A percentile compares a stretch with the other conserved stretches of the same genome.
These are phyloP conservation scores for Calonectria henricotiae DNA, from an alignment of 2,329 filamentous ascomycete genomes.

Conservation along the genomic window DNA sequence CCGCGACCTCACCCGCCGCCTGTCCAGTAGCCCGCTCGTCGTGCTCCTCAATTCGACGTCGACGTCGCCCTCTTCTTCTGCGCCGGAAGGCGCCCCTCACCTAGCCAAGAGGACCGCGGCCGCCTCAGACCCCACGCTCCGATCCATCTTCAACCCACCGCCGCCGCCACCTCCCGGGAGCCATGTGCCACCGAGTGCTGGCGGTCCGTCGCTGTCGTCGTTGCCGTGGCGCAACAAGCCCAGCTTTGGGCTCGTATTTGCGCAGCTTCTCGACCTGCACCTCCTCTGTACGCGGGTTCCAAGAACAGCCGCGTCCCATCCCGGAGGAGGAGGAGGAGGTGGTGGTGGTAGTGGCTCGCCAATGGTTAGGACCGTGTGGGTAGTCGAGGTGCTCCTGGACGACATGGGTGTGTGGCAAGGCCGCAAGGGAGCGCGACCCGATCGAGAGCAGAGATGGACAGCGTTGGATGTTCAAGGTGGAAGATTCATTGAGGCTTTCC, in stretches of 20 bases:
- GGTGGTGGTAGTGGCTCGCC: constrained; percentile 18
- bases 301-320: constrained; percentile 45
- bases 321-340: constrained; percentile 16
- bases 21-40: constrained; percentile 64
- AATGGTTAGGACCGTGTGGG: constrained; percentile 58
- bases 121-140: constrained; percentile 62
- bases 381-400: constrained; percentile 69
- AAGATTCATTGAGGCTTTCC: constrained; percentile 61
- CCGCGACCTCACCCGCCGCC: constrained; percentile 62
- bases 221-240: constrained; percentile 62
- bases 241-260: constrained; percentile 70
- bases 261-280: constrained; percentile 71
- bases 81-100: constrained; percentile 20
- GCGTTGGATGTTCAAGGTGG: constrained; percentile 63
- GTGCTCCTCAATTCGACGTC: constrained; percentile 71
- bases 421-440: constrained; percentile 51
- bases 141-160: constrained; percentile 66
- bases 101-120: constrained; percentile 28
- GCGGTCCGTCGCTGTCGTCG: constrained; percentile 36
- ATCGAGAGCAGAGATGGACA: constrained; percentile 71
- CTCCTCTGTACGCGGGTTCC: constrained; percentile 67
- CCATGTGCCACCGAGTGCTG: neutral
- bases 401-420: constrained; percentile 65
- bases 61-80: constrained; percentile 28
- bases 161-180: constrained; percentile 42